These are phyloP conservation scores for Pseudevernia furfuracea DNA, from an alignment of 495 filamentous ascomycete genomes.

Conservation along the genomic window DNA sequence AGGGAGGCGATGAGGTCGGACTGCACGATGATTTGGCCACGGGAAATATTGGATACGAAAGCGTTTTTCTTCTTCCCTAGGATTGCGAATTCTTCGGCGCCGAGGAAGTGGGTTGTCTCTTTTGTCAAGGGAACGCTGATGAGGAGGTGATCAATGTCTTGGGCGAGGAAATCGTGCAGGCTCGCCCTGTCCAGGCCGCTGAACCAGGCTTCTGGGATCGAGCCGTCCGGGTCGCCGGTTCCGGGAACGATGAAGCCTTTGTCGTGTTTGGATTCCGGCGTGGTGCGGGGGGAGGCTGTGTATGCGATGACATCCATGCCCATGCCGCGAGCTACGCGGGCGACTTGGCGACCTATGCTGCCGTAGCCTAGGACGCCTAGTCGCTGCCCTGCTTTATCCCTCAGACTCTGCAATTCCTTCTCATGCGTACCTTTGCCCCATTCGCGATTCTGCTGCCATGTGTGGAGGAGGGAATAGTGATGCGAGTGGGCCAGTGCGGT, in stretches of 20 bases:
- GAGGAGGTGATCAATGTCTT: conserved; percentile 70
- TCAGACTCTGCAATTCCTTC: conserved; percentile 22
- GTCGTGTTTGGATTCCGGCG: conserved; percentile 52
- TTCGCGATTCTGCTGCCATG: conserved; percentile 36
- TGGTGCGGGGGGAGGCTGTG: conserved; percentile 47
- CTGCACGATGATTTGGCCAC: conserved; percentile 65
- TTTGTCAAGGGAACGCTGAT: conserved; percentile 65
- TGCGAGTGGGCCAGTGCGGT: conserved; percentile 50
- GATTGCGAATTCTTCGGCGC: conserved; percentile 57
- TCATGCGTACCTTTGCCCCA: conserved; percentile 30
- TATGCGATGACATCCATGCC: conserved; percentile 80
- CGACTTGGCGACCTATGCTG: conserved; percentile 71
- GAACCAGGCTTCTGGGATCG: conserved; percentile 65
- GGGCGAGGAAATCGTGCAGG: conserved; percentile 56
- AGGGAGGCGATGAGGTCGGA: conserved; percentile 59
- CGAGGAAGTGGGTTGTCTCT: conserved; percentile 55
- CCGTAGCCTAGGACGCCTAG: conserved; percentile 81
- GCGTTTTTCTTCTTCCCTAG: conserved; percentile 47
- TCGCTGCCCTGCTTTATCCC: conserved; percentile 47
- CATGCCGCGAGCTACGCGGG: conserved; percentile 57
- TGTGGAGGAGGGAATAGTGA: conserved; percentile 42
- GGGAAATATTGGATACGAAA: conserved; percentile 66
- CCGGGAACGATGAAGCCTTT: conserved; percentile 62
- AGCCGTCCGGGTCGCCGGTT: conserved; percentile 69
- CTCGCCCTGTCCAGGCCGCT: conserved; percentile 53